phyloP scores from a whole-genome alignment of 2,329 filamentous ascomycete genomes.

The Ophiocordyceps robertsii region DNA sequence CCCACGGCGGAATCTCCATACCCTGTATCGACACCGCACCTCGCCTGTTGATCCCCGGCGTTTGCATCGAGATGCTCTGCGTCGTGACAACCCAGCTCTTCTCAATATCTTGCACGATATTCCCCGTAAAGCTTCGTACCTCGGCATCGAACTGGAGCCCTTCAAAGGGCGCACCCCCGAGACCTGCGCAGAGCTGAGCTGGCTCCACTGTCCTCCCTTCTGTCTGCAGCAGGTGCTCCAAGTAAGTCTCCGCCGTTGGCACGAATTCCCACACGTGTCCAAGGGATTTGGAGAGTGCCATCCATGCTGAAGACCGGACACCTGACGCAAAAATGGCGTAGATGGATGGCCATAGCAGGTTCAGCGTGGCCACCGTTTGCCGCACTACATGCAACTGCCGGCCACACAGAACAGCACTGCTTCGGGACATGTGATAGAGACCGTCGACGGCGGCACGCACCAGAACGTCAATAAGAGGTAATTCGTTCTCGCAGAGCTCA shows the following conservation, averaged over 20 bases:
- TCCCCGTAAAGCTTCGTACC: conserved; percentile 24
- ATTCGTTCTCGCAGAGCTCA: conserved; percentile 20
- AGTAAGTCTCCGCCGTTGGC: conserved; percentile 6
- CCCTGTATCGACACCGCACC: conserved; percentile 20
- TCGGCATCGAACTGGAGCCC: conserved; percentile 11
- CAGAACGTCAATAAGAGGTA: conserved; percentile 18
- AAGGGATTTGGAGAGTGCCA: conserved; percentile 7
- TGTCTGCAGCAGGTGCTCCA: conserved; percentile 7
- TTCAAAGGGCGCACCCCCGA: conserved; percentile 2
- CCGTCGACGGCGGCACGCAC: conserved; percentile 16
- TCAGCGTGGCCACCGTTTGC: conserved; percentile 14
- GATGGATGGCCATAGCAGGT: conserved; percentile 17
- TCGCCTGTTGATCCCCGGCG: conserved; percentile 16
- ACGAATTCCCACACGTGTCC: conserved; percentile 7
- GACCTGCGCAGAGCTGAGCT: conserved; percentile 9
- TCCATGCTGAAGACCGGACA: conserved; percentile 6
- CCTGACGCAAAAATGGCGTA: conserved; percentile 7
- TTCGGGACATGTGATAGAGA: conserved; percentile 12
- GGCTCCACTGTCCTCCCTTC: conserved; percentile 6
- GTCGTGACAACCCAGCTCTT: conserved; percentile 27
- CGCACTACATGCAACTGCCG: conserved; percentile 14
- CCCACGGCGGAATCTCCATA: conserved; percentile 17
- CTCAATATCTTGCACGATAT: conserved; percentile 29
- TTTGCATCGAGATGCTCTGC: conserved; percentile 22
- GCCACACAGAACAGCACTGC: conserved; percentile 6